phyloP scores from a whole-genome alignment of 2,329 filamentous ascomycete genomes.

The Aspergillus oerlinghausenensis region DNA sequence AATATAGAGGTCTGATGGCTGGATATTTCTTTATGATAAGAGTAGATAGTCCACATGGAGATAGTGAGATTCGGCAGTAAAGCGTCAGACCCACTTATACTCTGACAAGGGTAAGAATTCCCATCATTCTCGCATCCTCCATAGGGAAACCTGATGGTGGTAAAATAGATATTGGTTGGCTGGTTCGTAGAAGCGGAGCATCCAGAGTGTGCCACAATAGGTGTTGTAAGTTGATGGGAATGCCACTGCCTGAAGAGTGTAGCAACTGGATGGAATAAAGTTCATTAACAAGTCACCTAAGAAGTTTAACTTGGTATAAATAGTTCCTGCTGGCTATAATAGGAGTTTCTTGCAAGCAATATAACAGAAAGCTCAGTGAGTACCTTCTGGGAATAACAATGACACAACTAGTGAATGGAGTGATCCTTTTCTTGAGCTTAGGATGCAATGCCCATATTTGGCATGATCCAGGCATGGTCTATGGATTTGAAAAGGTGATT shows the following conservation, averaged over 20 bases:
- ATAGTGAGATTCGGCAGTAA: too few relatives aligned
- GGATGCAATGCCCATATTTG: slow-evolving; percentile 1
- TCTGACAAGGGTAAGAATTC: too few relatives aligned
- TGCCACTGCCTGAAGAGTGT: not conserved
- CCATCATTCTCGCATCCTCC: too few relatives aligned
- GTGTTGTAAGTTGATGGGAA: not conserved
- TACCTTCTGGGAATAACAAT: not conserved
- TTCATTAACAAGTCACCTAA: not conserved
- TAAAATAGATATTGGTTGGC: slow-evolving; percentile 2
- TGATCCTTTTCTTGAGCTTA: slow-evolving; percentile 2
- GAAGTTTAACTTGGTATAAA: slow-evolving; percentile 4
- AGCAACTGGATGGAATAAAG: not conserved
- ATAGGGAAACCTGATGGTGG: not conserved
- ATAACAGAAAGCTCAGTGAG: not conserved
- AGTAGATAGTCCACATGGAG: too few relatives aligned
- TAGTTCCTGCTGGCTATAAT: not conserved
- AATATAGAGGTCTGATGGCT: too few relatives aligned
- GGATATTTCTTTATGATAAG: too few relatives aligned
- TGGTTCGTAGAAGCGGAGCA: slow-evolving; percentile 6
- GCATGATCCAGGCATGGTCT: slow-evolving; percentile 2
- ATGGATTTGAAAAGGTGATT: slow-evolving; percentile 5
- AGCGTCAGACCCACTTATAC: too few relatives aligned
- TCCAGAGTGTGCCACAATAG: not conserved
- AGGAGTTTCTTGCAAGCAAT: not conserved
- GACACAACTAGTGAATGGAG: not conserved